Base-by-base conservation (phyloP, 106 monocot species). In the Apostasia ramifera region DNA sequence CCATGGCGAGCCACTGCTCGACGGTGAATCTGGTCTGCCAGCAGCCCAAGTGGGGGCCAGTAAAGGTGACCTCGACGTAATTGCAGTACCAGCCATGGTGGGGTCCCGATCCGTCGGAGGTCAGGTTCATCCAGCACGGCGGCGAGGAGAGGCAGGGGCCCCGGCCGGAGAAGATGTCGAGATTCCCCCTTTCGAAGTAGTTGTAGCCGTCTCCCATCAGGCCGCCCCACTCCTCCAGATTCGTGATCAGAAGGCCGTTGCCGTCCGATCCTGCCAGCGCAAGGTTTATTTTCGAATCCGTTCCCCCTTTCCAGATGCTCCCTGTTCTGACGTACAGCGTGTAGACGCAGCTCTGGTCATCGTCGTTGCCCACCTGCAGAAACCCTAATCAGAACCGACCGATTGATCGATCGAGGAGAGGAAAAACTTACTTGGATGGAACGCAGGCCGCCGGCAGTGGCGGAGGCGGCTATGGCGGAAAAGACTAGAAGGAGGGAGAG, bases 31-130 rank as follows among this genome's bases (percentile, higher is more conserved):
- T 49, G 69, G 69, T 54, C 86, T 97, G 91, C 14, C 44, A 38
- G 74, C 92, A 97, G 1, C 69, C 71, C 48, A 56, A 14, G 70
- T 97, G 89, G 4, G 95, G 86, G n/a, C 95, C 92, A 0, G 95
- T 97, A 48, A 70, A 48, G 11, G 95, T 92, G 54, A 92, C 81
- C 84, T 97, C 95, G 3, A 97, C 89, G 84, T 89, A 97, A 76
- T 97, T 84, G 63, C 92, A 92, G 81, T 89, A 97, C 92, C 95
- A 97, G 2, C 92, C 95, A 76, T 92, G 95, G 77, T 81, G 80
- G 8, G 40, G 0, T 0, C 95, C 95, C 39, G 9, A 63, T 50
- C 95, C 95, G 74, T 97, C 95, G 8, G 92, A 87, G 45, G 82
- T 82, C 11, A 97, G 80, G 63, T 82, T 80, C 78, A 89, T 52